These are phyloP conservation scores for Alternaria panax DNA, from an alignment of 2,329 filamentous ascomycete genomes.

Conservation along the genomic window DNA sequence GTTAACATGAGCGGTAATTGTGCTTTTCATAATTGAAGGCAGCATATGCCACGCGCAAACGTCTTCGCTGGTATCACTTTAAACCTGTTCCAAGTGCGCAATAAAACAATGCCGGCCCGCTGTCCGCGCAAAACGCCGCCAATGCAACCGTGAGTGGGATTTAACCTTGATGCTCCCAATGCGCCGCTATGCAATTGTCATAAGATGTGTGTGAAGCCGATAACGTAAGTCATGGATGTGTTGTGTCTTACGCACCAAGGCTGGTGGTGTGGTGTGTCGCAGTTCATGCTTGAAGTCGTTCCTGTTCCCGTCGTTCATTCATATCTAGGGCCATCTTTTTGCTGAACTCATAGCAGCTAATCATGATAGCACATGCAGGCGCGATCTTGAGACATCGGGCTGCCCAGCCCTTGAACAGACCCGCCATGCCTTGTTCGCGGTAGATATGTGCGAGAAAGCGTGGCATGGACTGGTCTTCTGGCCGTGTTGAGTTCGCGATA, in stretches of 20 bases:
- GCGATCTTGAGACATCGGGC: slow-evolving; percentile 93
- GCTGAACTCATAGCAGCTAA: slow-evolving; percentile 94
- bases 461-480: slow-evolving; percentile 80
- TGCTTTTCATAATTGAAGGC: not conserved
- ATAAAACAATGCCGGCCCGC: not conserved
- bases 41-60: not conserved
- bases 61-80: not conserved
- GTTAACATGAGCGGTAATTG: not conserved
- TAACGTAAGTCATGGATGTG: not conserved
- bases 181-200: slow-evolving; percentile 16
- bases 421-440: slow-evolving; percentile 78
- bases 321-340: slow-evolving; percentile 83
- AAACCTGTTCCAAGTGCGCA: not conserved
- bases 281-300: slow-evolving; percentile 24
- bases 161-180: slow-evolving; percentile 7
- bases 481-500: slow-evolving; percentile 55
- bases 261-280: not conserved
- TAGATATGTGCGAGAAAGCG: slow-evolving; percentile 92
- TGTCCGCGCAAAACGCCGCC: slow-evolving; percentile 12
- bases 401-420: slow-evolving; percentile 90
- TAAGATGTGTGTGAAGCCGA: slow-evolving; percentile 2
- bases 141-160: slow-evolving; percentile 13
- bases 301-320: slow-evolving; percentile 64
- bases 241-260: not conserved
- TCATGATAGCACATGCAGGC: slow-evolving; percentile 98